These are phyloP conservation scores for Jatropha podagrica DNA, from an alignment of 441 rosid species.

Conservation along the genomic window DNA sequence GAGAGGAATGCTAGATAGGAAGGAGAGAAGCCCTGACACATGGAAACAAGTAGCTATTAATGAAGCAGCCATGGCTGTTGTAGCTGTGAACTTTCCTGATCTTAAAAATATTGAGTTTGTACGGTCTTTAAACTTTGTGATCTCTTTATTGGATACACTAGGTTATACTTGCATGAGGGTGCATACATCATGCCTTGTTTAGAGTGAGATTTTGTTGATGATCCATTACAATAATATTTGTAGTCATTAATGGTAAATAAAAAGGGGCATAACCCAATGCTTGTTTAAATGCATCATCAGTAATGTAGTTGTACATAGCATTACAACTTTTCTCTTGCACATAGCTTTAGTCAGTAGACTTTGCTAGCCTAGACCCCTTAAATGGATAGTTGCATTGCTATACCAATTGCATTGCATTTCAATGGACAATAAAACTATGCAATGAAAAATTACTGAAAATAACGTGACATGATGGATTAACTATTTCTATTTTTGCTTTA, in stretches of 20 bases:
- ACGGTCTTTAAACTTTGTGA: conserved; percentile 31
- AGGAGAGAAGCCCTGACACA: conserved; percentile 71
- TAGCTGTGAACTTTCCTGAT: conserved; percentile 93
- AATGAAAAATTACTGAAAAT: neutral
- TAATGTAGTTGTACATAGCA: neutral
- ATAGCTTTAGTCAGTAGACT: neutral
- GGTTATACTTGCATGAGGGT: neutral
- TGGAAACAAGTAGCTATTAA: conserved; percentile 93
- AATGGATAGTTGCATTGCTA: neutral
- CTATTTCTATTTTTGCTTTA: conserved; percentile 22
- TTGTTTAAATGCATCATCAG: neutral
- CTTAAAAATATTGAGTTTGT: conserved; percentile 83
- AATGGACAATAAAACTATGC: neutral
- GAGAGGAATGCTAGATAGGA: conserved; percentile 88
- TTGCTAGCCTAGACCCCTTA: neutral
- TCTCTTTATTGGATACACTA: neutral
- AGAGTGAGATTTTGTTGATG: neutral
- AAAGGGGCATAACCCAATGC: neutral
- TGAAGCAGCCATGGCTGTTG: conserved; percentile 96
- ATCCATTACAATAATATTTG: neutral
- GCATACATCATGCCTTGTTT: neutral
- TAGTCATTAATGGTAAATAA: neutral
- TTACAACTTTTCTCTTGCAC: neutral
- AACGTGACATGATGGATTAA: neutral
- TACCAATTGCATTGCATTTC: neutral